phyloP scores from a whole-genome alignment of 2,329 filamentous ascomycete genomes.

The Exophiala alcalophila region DNA sequence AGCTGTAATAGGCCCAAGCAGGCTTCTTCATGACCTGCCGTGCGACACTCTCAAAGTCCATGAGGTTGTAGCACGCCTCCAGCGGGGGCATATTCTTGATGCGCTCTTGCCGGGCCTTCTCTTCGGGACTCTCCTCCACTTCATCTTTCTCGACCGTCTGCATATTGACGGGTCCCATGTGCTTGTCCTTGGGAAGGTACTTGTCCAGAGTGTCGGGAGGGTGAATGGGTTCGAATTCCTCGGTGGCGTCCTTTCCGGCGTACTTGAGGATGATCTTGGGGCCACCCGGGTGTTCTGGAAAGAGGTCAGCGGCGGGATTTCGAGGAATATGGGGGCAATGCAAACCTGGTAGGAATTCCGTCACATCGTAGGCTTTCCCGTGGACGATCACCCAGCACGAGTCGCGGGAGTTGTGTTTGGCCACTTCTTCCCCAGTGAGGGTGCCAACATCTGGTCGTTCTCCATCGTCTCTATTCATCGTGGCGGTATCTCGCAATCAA shows the following conservation, averaged over 20 bases:
- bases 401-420: constrained; percentile 74
- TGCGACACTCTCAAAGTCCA: constrained; percentile 95
- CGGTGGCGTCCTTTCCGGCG: constrained; percentile 89
- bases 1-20: constrained; percentile 97
- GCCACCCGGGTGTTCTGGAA: constrained; percentile 77
- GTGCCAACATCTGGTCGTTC: constrained; percentile 33
- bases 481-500: constrained; percentile 4
- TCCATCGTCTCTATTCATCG: constrained; percentile 27
- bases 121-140: constrained; percentile 65
- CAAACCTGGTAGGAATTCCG: constrained; percentile 68
- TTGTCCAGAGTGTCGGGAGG: constrained; percentile 81
- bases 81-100: constrained; percentile 73
- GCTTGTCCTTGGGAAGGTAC: constrained; percentile 80
- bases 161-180: constrained; percentile 89
- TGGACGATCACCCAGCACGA: constrained; percentile 93
- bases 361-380: constrained; percentile 85
- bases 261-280: constrained; percentile 95
- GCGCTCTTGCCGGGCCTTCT: constrained; percentile 70
- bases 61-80: constrained; percentile 85
- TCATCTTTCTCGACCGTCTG: constrained; percentile 43
- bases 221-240: constrained; percentile 85
- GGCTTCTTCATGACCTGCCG: constrained; percentile 89
- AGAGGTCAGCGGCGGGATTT: constrained; percentile 4
- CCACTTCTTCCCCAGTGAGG: constrained; percentile 57
- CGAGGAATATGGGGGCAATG: background rate